These are phyloP conservation scores for Gleditsia sinensis DNA, from an alignment of 306 rosid species.

Conservation along the genomic window DNA sequence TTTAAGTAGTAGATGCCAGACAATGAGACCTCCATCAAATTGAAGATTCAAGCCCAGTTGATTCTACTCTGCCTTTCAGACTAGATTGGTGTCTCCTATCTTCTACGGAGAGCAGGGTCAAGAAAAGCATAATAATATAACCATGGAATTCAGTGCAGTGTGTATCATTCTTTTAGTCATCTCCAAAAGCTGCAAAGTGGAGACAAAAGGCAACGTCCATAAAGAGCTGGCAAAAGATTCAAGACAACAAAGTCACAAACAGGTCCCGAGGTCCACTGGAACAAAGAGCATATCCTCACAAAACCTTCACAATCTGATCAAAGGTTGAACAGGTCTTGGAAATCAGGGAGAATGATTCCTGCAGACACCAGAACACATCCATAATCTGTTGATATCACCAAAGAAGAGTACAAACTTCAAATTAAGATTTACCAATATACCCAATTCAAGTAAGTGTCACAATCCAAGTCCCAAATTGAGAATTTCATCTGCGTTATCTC, in stretches of 20 bases:
- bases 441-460: background rate
- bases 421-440: background rate
- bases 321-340: conserved; percentile 30
- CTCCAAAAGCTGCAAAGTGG: conserved; percentile 12
- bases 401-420: conserved; percentile 11
- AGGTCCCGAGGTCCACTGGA: conserved; percentile 19
- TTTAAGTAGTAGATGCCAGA: background rate
- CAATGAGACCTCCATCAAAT: background rate
- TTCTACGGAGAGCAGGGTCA: background rate
- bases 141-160: conserved; percentile 28
- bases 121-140: background rate
- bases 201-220: conserved; percentile 15
- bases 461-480: background rate
- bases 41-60: conserved; percentile 15
- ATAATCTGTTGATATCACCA: conserved; percentile 23
- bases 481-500: background rate
- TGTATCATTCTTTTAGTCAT: conserved; percentile 14
- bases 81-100: conserved; percentile 12
- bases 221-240: conserved; percentile 13
- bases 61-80: conserved; percentile 21
- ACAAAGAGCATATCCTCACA: conserved; percentile 24
- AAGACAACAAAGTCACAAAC: conserved; percentile 2
- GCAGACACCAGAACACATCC: conserved; percentile 40
- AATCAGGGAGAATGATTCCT: conserved; percentile 58
- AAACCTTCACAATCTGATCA: conserved; percentile 40